phyloP scores from a whole-genome alignment of 106 monocot genomes.

The Alisma plantagoaquatica region DNA sequence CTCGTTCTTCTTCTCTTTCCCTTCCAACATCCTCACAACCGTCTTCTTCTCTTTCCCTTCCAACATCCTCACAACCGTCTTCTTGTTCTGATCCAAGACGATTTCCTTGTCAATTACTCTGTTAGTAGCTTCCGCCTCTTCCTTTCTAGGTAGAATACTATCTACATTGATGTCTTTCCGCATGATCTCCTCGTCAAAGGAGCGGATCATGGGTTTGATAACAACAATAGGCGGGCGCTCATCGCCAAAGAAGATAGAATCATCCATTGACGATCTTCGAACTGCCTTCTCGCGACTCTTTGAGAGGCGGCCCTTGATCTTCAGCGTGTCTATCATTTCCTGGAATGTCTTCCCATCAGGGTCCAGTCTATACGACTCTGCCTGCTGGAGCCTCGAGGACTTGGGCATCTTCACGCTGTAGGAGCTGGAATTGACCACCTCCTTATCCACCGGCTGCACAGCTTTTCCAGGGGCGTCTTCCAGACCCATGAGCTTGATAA shows the following conservation, averaged over 20 bases:
- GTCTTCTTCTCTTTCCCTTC: constrained; percentile 5
- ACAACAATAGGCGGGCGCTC: constrained; percentile 24
- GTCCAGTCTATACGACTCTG: constrained; percentile 4
- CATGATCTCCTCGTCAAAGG: too few species aligned
- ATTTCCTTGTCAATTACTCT: too few species aligned
- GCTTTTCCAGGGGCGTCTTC: constrained; percentile 23
- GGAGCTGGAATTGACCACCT: too few species aligned
- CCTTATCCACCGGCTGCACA: neutral
- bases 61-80: neutral
- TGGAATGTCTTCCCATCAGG: constrained; percentile 21
- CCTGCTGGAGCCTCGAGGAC: too few species aligned
- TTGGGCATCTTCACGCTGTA: too few species aligned
- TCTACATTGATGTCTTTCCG: too few species aligned
- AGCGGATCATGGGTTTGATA: constrained; percentile 26
- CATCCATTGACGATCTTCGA: too few species aligned
- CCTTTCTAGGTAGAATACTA: too few species aligned
- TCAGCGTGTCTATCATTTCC: constrained; percentile 40
- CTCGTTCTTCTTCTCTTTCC: constrained; percentile 7
- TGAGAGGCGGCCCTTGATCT: constrained; percentile 36
- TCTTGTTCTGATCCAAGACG: too few species aligned
- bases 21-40: neutral
- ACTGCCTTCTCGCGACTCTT: too few species aligned
- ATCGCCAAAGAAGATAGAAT: neutral
- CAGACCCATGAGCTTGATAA: constrained; percentile 75
- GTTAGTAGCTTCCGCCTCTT: too few species aligned